These are phyloP conservation scores for Cyberlindnera lachancei DNA, from an alignment of 805 yeast genomes.

Conservation along the genomic window DNA sequence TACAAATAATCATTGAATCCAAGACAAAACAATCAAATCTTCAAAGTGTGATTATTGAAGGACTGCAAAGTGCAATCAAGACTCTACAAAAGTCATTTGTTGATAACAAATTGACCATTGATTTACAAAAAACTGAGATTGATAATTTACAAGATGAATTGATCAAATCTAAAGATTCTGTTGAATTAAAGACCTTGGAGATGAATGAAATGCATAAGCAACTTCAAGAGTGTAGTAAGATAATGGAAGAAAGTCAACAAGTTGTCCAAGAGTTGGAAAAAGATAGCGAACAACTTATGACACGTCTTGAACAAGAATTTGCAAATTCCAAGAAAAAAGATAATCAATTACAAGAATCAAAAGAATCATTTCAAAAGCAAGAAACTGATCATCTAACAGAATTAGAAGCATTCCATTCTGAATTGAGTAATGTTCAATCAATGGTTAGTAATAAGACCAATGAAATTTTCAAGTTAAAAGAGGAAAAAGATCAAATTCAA, in stretches of 20 bases:
- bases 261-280: conserved; percentile 1
- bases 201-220: conserved; percentile 21
- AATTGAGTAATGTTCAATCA: conserved; percentile 26
- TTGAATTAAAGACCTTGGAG: conserved; percentile 22
- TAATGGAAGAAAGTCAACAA: conserved; percentile 1
- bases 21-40: conserved; percentile 5
- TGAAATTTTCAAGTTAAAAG: conserved; percentile 20
- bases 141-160: conserved; percentile 1
- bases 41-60: conserved; percentile 6
- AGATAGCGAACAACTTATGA: background rate
- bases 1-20: background rate
- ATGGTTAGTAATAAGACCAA: conserved; percentile 24
- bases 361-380: conserved; percentile 24
- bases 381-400: conserved; percentile 32
- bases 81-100: conserved; percentile 5
- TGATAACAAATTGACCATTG: background rate
- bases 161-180: conserved; percentile 12
- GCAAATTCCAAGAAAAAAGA: conserved; percentile 15
- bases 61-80: conserved; percentile 9
- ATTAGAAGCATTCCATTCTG: conserved; percentile 28
- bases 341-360: conserved; percentile 21
- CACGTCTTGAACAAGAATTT: background rate
- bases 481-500: conserved; percentile 20
- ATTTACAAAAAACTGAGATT: background rate
- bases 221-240: conserved; percentile 2